phyloP scores from a whole-genome alignment of 2,329 filamentous ascomycete species.

The Colletotrichum scovillei region DNA sequence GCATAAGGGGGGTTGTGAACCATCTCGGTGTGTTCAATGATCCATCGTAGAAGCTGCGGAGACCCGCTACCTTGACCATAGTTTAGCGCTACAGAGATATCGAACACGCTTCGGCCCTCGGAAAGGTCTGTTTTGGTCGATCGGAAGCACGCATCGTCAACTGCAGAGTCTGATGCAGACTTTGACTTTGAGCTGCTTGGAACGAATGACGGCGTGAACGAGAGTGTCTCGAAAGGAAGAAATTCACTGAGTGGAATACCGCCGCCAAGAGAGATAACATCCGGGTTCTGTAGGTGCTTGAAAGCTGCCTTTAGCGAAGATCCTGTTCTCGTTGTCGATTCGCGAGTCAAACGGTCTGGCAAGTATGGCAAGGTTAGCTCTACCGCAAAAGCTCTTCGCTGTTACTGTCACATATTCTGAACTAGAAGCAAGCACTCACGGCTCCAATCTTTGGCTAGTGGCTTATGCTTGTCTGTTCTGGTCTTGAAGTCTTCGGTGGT shows the following conservation, averaged over 20 bases:
- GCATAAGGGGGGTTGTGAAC: constrained; percentile 78
- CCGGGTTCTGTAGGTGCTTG: not conserved
- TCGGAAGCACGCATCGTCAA: not conserved
- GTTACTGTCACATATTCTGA: not conserved
- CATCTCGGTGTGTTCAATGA: constrained; percentile 82
- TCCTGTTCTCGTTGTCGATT: not conserved
- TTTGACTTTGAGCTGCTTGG: not conserved
- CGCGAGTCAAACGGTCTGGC: not conserved
- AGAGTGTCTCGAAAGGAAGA: constrained; percentile 3
- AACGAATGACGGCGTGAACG: not conserved
- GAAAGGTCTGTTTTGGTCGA: not conserved
- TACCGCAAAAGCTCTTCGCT: not conserved
- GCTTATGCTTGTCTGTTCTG: not conserved
- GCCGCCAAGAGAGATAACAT: constrained; percentile 11
- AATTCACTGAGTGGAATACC: not conserved
- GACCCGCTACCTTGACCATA: constrained; percentile 81
- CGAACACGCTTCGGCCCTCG: not conserved
- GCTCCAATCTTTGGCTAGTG: not conserved
- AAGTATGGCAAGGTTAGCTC: not conserved
- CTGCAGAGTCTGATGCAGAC: not conserved
- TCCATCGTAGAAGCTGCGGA: constrained; percentile 75
- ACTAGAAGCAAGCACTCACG: not conserved
- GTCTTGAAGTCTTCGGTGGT: constrained; percentile 9
- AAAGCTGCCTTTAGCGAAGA: constrained; percentile 2
- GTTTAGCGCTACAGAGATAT: constrained; percentile 70